These are phyloP conservation scores for Aspergillus indologenus DNA, from an alignment of 495 filamentous ascomycete genomes.

Conservation along the genomic window DNA sequence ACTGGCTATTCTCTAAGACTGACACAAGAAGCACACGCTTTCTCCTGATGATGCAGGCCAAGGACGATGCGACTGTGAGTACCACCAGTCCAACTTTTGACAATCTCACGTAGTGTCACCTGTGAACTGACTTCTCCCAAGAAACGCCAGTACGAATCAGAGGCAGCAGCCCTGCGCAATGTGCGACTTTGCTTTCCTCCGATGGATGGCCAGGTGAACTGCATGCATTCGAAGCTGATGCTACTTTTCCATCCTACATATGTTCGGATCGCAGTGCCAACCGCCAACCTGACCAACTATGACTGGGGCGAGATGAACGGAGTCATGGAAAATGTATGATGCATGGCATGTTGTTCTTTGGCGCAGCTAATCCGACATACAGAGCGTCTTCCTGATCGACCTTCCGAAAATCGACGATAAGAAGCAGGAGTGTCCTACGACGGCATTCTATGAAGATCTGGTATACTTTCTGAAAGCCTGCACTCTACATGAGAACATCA, in stretches of 20 bases:
- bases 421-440: constrained; percentile 37
- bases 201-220: constrained; percentile 60
- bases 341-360: not conserved
- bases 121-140: not conserved
- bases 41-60: constrained; percentile 68
- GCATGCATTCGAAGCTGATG: constrained; percentile 90
- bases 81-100: not conserved
- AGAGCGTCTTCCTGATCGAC: constrained; percentile 79
- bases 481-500: constrained; percentile 58
- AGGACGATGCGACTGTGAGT: constrained; percentile 52
- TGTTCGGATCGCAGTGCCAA: constrained; percentile 74
- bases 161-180: constrained; percentile 50
- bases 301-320: constrained; percentile 81
- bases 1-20: constrained; percentile 67
- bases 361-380: constrained; percentile 3
- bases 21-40: constrained; percentile 52
- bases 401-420: constrained; percentile 55
- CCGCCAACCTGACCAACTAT: constrained; percentile 71
- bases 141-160: constrained; percentile 38
- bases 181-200: constrained; percentile 76
- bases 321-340: constrained; percentile 70
- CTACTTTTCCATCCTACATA: constrained; percentile 68
- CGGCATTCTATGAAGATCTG: constrained; percentile 67
- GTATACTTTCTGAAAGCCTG: constrained; percentile 66
- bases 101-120: not conserved